Base-by-base conservation (phyloP, 202 grass and related monocot species). In the Zizania palustris region DNA sequence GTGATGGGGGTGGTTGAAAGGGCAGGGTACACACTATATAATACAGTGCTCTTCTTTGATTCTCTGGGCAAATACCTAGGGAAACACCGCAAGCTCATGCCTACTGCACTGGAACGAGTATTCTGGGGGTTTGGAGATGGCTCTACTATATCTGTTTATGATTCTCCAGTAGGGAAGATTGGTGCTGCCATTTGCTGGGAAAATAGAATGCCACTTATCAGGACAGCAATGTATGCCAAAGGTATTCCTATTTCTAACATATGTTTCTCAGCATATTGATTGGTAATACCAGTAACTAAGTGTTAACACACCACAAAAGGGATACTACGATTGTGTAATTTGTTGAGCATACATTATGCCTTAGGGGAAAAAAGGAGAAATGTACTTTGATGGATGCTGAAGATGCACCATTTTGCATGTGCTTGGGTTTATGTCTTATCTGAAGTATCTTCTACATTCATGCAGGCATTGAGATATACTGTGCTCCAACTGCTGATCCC, bases 121-220 rank as follows among this genome's bases (percentile, higher is more conserved):
- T 81, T 93, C 63, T 90, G 76, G 85, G 91, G 91, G 7, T 93
- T 65, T 67, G 88, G 91, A 67, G 88, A 88, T 86, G 91, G 91
- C 72, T 93, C 85, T 64, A 93, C 87, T n/a, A 82, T 93, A 77
- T 88, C 91, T 73, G 91, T 93, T 39, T 93, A 84, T 84, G 91
- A 93, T 83, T 90, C 88, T 58, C 79, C 82, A 13, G 16, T 93
- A 51, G 91, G 91, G 67, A 93, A 93, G 71, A 90, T 93, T 1
- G 85, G 88, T 64, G 40, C 88, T 0, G 13, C 66, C 21, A 90
- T 93, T 73, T 93, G 91, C 75, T 93, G 91, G 91, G 91, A 93
- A 57, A 93, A 88, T 57, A 88, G 66, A 77, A 93, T 93, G 91
- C 91, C 88, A 72, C 91, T 93, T 81, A 5, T 88, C 14, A 88